These are phyloP conservation scores for Aureobasidium mangrovei DNA, from an alignment of 2,329 filamentous ascomycete species.

Conservation along the genomic window DNA sequence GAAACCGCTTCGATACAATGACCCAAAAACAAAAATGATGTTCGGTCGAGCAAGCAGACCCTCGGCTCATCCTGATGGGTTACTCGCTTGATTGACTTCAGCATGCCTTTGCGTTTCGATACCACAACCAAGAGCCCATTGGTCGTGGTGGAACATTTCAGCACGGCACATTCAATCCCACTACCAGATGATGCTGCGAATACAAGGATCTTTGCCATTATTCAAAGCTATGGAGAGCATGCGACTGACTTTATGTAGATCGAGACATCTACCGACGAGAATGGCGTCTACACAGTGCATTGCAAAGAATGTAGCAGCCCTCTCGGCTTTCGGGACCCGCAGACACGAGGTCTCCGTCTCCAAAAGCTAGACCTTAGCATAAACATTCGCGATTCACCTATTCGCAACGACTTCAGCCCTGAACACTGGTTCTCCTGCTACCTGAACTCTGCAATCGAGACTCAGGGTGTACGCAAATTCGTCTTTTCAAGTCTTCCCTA, in stretches of 20 bases:
- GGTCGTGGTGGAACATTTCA: constrained; percentile 19
- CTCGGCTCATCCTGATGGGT: constrained; percentile 14
- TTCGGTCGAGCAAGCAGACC: constrained; percentile 3
- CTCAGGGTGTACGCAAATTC: constrained; percentile 48
- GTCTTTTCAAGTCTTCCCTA: constrained; percentile 47
- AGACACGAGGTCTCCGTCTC: constrained; percentile 34
- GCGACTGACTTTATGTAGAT: not conserved
- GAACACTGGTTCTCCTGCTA: constrained; percentile 46
- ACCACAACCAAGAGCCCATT: constrained; percentile 23
- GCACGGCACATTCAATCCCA: not conserved
- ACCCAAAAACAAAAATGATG: constrained; percentile 24
- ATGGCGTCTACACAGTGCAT: not conserved
- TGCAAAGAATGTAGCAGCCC: not conserved
- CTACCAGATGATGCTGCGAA: constrained; percentile 24
- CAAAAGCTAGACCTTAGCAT: constrained; percentile 24
- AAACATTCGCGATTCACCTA: not conserved
- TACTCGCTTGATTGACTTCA: constrained; percentile 19
- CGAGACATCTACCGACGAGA: not conserved
- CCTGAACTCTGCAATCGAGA: constrained; percentile 48
- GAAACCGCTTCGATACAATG: constrained; percentile 29
- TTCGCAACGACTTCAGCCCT: constrained; percentile 16
- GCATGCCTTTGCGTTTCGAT: constrained; percentile 24
- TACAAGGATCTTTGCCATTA: constrained; percentile 21
- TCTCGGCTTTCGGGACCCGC: constrained; percentile 35
- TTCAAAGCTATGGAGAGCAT: not conserved